Conservation (phyloP, 257 asterid genomes). For the Echium plantagineum region DNA sequence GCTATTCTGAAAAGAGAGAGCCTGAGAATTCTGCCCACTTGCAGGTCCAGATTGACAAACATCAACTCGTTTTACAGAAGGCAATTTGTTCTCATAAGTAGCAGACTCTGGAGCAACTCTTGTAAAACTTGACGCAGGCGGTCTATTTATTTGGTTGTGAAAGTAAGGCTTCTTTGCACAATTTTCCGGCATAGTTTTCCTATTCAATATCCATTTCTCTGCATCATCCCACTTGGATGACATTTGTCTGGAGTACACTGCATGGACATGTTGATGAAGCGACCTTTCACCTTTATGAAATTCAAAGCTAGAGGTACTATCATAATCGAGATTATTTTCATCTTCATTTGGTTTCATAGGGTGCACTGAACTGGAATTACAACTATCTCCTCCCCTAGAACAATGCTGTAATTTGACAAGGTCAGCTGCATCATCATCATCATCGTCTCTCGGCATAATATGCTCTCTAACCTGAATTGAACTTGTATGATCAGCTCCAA, state of each 20-base stretch:
- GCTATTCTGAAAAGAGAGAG: slow-evolving; percentile 20
- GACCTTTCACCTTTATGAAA: slow-evolving; percentile 86
- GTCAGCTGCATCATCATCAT: slow-evolving; percentile 24
- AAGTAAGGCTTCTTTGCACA: slow-evolving; percentile 35
- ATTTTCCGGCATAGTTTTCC: slow-evolving; percentile 46
- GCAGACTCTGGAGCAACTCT: slow-evolving; percentile 56
- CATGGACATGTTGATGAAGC: slow-evolving; percentile 33
- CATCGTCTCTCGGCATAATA: slow-evolving; percentile 22
- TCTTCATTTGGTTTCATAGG: slow-evolving; percentile 54
- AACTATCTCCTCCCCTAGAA: slow-evolving; percentile 34
- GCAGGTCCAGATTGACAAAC: slow-evolving; percentile 47
- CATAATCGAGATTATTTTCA: slow-evolving; percentile 75
- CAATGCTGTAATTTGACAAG: slow-evolving; percentile 29
- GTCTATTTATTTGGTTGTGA: slow-evolving; percentile 38
- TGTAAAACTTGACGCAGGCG: slow-evolving; percentile 23
- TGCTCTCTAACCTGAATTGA: slow-evolving; percentile 16
- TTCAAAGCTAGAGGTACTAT: slow-evolving; percentile 95
- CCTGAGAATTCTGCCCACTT: slow-evolving; percentile 23
- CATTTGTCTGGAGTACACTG: slow-evolving; percentile 60
- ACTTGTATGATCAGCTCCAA: slow-evolving; percentile 13
- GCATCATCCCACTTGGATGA: slow-evolving; percentile 97
- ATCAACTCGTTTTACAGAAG: slow-evolving; percentile 59
- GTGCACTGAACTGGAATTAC: slow-evolving; percentile 55
- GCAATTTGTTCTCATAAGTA: slow-evolving; percentile 31
- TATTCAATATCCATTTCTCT: slow-evolving; percentile 92